Evolutionary conservation across 2,329 filamentous ascomycete species (phyloP), one percentile per base, ranked within the genome.

Genomic region (Fusarium marasasianum): DNA sequence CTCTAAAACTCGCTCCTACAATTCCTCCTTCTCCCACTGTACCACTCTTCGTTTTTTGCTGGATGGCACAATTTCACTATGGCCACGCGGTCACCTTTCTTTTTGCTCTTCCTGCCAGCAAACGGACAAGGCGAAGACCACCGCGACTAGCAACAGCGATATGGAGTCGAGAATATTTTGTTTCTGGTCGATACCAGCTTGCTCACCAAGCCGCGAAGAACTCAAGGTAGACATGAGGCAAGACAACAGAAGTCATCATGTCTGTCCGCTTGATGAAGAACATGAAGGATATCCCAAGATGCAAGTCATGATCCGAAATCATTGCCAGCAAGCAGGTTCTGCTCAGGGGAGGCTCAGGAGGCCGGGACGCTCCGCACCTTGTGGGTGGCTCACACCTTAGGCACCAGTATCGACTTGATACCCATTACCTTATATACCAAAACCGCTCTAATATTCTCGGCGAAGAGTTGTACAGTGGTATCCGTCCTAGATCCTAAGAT

Each of bases 381-480:
- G 37, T 40, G 20, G 10, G 29, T 22, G 22, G 38, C 18, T 20
- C 4, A 8, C 15, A 35, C n/a, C 18, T 41, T 18, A 24, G 53
- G 29, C 29, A 40, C 3, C 29, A 31, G 18, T 9, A 35, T 7
- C 10, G 15, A 50, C 13, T 18, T 8, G 47, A 33, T 7, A 51
- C 10, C 22, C 10, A 10, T 15, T 7, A 17, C 53, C 37, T 44
- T 41, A 55, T 31, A 54, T 55, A 5, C 7, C 60, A 41, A 55
- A 35, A 24, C 18, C 18, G 6, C 5, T 6, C 11, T 3, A 6
- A 18, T 14, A 15, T 17, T 10, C 14, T 43, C 26, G 22, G 4
- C 47, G 56, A 43, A 41, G 35, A 41, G 58, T 66, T 41, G 58
- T 63, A 24, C 13, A 63, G 58, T 41, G 58, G 63, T 47, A 54